These are phyloP conservation scores for Catharanthus roseus DNA, from an alignment of 257 asterid species.

Conservation along the genomic window DNA sequence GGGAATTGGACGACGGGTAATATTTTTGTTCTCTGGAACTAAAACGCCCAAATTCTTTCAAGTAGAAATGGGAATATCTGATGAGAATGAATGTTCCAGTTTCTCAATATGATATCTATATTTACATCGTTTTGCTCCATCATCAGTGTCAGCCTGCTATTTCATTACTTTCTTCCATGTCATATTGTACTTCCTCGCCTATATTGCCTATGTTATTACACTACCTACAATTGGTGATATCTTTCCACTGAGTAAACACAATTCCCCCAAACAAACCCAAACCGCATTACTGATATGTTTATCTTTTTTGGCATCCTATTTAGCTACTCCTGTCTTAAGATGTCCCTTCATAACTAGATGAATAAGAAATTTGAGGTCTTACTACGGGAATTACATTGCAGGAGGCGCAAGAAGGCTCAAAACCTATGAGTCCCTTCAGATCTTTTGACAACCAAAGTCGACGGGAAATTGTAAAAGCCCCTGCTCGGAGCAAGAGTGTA, in stretches of 20 bases:
- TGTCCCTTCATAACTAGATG: too few relatives aligned
- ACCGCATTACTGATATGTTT: too few relatives aligned
- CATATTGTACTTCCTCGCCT: not conserved
- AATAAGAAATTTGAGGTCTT: not conserved
- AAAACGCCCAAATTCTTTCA: not conserved
- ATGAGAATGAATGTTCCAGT: not conserved
- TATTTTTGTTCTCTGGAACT: not conserved
- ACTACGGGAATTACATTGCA: constrained; percentile 25
- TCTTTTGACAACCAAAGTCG: constrained; percentile 44
- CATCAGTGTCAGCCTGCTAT: too few relatives aligned
- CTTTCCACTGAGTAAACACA: not conserved
- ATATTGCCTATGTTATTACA: not conserved
- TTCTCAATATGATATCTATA: not conserved
- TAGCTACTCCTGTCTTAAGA: too few relatives aligned
- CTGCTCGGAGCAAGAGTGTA: constrained; percentile 62
- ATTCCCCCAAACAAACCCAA: too few relatives aligned
- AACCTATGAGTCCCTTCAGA: constrained; percentile 43
- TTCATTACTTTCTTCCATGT: not conserved
- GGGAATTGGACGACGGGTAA: constrained; percentile 68
- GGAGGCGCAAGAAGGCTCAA: constrained; percentile 50
- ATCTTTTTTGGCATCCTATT: too few relatives aligned
- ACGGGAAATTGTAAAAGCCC: constrained; percentile 36
- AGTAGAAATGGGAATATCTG: not conserved
- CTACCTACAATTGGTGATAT: not conserved
- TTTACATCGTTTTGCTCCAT: not conserved